Conservation (phyloP, 306 rosid species). For the Argentina anserina region DNA sequence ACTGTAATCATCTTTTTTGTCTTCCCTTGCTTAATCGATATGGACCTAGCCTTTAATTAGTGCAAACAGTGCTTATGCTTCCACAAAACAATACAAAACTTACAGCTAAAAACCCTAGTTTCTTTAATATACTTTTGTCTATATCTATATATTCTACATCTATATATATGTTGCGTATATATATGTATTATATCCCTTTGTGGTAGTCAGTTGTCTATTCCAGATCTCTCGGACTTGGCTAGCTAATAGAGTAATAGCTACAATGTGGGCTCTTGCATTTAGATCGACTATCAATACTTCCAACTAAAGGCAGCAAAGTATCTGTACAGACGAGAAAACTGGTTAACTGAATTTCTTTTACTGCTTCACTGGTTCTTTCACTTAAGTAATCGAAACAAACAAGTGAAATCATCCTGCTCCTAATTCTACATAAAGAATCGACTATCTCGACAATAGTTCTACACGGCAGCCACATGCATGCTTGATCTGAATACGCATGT, state of each 20-base stretch:
- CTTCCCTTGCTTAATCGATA: constrained; percentile 13
- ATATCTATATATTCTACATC: constrained; percentile 6
- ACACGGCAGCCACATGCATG: not conserved
- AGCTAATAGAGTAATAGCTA: too few relatives aligned
- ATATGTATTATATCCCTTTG: not conserved
- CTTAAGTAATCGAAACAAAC: not conserved
- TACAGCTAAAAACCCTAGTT: constrained; percentile 39
- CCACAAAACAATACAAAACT: constrained; percentile 9
- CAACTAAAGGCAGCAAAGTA: not conserved
- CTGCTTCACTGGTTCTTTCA: not conserved
- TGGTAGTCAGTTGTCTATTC: not conserved
- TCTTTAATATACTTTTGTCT: constrained; percentile 32
- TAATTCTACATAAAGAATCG: not conserved
- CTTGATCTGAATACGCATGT: not conserved
- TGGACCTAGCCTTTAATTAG: not conserved
- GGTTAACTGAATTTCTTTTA: not conserved
- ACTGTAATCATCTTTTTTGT: constrained; percentile 55
- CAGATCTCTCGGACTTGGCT: not conserved
- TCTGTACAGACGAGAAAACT: not conserved
- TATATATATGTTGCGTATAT: not conserved
- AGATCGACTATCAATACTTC: not conserved
- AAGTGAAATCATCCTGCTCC: not conserved
- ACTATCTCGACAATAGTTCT: not conserved
- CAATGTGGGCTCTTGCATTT: not conserved
- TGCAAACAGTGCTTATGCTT: not conserved